Evolutionary conservation across 2,329 filamentous ascomycete genomes (phyloP), one percentile per base, ranked within the genome.

Genomic region (Gremmenia infestans): DNA sequence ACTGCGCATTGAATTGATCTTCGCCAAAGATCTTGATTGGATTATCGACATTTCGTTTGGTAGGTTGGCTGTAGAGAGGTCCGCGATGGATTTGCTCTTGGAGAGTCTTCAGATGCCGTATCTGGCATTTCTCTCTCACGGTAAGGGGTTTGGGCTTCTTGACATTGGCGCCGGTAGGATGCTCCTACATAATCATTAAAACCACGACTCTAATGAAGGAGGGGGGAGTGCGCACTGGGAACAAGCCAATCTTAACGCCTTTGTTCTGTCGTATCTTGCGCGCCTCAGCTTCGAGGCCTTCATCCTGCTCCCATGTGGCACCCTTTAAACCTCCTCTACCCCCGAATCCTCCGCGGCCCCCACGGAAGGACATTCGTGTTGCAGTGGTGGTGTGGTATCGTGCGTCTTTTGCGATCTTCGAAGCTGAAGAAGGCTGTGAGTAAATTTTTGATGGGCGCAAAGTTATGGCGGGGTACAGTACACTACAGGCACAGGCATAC

Each of bases 1-100:
- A 70, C 55, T 66, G 67, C 7, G 59, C 55, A 42, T 61, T 78
- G 66, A 59, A 70, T 67, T 60, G 71, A 58, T 59, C 70, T 70
- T 61, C 73, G 68, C 61, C 76, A 73, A 66, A 79, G 72, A 55
- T 75, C 70, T 54, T 72, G 57, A 47, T 70, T 58, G 47, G 71
- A 56, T 57, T 72, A 56, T 73, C 77, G 2, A 56, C 48, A 52
- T 67, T 62, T 36, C 64, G 61, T 46, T 65, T 66, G 1, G 66
- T 64, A 1, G 68, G 59, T 53, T 66, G 62, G 4, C 68, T 70
- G 70, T 82, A 86, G 59, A 82, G 78, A 0, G 82, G 81, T 0
- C 82, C 82, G 48, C 83, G 78, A 63, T 82, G 81, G 55, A 81
- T 77, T 46, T 74, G 74, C 48, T 79, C 77, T 60, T 80, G 80